Base-by-base conservation (phyloP, 257 asterid species). In the Petrea volubilis region DNA sequence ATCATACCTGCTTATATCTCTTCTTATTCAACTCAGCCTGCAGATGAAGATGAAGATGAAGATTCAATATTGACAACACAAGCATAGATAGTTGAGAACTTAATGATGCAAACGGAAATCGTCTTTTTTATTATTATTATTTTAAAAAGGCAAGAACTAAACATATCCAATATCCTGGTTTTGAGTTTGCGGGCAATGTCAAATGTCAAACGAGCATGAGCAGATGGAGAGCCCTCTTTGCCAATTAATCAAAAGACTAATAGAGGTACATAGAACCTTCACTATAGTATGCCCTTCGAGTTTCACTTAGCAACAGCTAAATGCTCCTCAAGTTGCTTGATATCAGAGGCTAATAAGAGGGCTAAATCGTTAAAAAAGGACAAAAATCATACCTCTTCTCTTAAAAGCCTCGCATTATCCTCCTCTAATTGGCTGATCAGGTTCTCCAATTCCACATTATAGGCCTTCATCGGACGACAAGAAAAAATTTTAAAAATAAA, bases 361-460 rank as follows among this genome's bases (percentile, higher is more conserved):
- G 43, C 41, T 50, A 52, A 61, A 51, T 11, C 14, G 56, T 47
- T 60, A 14, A n/a, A 68, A 27, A 23, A 0, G 24, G 10, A 7
- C 2, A 31, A 31, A 1, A 51, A 33, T 0, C 0, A 43, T 71
- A 90, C 96, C 95, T 79, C 89, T 82, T 85, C 85, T 69, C 55
- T 82, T 82, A 82, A 46, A 43, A 90, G 86, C 86, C 76, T 78
- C 2, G 92, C 90, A 53, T 90, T 87, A 61, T 87, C 96, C 79
- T 90, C 90, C 83, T 84, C 92, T 68, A 87, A 79, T 47, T 79
- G 87, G 3, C 89, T 75, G 69, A 85, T 95, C 80, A 84, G 53
- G n/a, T 90, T 47, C 81, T 87, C 96, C 83, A 90, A 70, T 67
- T 87, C 96, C 76, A 85, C 80, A 1, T 90, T 90, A 76, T 90